Percentiles rank a stretch among this genome's conserved stretches.
Conservation (phyloP, 768 basidiomycete genomes). For the Hortiboletus flavorubellus region DNA sequence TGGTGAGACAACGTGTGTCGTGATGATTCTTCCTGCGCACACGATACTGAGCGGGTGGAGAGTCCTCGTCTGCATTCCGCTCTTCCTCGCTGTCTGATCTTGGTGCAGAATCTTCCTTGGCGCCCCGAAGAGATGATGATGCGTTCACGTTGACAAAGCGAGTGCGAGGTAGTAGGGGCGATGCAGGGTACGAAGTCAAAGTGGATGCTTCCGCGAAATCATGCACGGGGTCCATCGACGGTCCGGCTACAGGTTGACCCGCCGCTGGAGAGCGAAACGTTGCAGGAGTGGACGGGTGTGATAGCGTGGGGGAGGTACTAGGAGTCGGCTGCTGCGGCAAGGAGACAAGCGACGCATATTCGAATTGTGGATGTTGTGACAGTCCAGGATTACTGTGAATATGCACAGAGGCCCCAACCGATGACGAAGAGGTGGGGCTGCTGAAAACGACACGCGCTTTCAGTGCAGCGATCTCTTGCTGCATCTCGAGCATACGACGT, state of each 20-base stretch:
- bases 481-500: conserved; percentile 50
- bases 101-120: conserved; percentile 32
- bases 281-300: conserved; percentile 28
- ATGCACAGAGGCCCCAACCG: neutral
- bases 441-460: conserved; percentile 37
- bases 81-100: conserved; percentile 38
- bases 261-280: conserved; percentile 16
- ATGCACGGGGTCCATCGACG: conserved; percentile 1
- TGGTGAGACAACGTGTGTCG: conserved; percentile 62
- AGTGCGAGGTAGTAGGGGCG: conserved; percentile 15
- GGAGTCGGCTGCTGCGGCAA: conserved; percentile 30
- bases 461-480: conserved; percentile 48
- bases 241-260: conserved; percentile 12
- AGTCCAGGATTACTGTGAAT: neutral
- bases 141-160: conserved; percentile 22
- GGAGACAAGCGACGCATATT: conserved; percentile 1
- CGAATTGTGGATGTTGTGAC: conserved; percentile 10
- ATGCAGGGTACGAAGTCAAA: conserved; percentile 4
- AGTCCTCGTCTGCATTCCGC: conserved; percentile 34
- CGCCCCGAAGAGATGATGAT: conserved; percentile 5
- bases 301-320: conserved; percentile 27
- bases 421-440: conserved; percentile 5
- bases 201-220: conserved; percentile 6
- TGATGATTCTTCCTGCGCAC: conserved; percentile 54
- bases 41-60: conserved; percentile 31